Conservation (phyloP, 2,329 filamentous ascomycete genomes). For the Penicillium occitanis region DNA sequence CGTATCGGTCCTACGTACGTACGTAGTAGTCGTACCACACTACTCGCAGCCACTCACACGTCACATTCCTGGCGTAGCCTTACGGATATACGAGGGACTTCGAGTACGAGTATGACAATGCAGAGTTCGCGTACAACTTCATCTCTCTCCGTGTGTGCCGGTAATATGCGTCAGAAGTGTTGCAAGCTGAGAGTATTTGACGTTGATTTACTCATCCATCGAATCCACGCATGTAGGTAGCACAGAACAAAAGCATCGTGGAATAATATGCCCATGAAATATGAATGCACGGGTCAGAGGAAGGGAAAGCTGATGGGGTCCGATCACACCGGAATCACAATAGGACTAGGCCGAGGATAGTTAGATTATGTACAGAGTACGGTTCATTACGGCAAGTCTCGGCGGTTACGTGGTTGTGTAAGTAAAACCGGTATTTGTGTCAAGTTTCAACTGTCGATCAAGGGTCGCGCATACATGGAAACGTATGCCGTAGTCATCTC, state of each 20-base stretch:
- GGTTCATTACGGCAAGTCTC: background rate
- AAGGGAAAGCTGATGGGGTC: conserved; percentile 3
- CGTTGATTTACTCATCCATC: background rate
- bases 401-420: background rate
- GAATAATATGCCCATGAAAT: background rate
- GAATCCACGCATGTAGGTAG: background rate
- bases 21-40: background rate
- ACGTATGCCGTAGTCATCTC: background rate
- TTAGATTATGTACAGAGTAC: background rate
- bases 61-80: conserved; percentile 12
- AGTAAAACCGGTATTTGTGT: background rate
- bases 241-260: background rate
- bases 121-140: background rate
- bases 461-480: background rate
- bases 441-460: background rate
- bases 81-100: background rate
- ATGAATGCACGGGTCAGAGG: background rate
- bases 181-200: background rate
- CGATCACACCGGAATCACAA: conserved; percentile 9
- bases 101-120: background rate
- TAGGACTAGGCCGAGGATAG: background rate
- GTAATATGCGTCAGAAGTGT: background rate
- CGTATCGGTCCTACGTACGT: background rate
- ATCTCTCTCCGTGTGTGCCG: background rate
- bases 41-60: background rate